These are phyloP conservation scores for Capsicum chinense DNA, from an alignment of 257 asterid genomes.

Conservation along the genomic window DNA sequence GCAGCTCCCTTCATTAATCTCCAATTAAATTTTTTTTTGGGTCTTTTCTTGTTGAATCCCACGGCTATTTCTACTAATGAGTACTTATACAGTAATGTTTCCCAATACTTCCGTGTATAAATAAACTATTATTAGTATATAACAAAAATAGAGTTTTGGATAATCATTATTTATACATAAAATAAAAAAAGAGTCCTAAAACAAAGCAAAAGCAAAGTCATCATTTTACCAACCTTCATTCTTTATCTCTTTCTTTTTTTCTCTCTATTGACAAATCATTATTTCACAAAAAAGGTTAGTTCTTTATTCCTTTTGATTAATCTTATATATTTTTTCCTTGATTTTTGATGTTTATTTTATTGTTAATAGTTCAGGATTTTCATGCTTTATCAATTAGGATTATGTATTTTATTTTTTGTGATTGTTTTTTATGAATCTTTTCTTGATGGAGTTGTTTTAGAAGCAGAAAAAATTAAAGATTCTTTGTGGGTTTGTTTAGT, in stretches of 20 bases:
- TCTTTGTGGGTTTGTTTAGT: not conserved
- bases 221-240: constrained; percentile 34
- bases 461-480: not conserved
- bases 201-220: constrained; percentile 39
- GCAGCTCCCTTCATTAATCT: not conserved
- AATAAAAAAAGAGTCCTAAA: constrained; percentile 28
- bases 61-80: not conserved
- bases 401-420: not conserved
- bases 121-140: not conserved
- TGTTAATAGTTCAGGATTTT: not conserved
- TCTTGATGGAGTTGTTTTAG: constrained; percentile 30
- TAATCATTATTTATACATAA: constrained; percentile 25
- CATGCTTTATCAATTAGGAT: constrained; percentile 24
- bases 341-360: constrained; percentile 14
- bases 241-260: constrained; percentile 21
- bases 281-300: constrained; percentile 36
- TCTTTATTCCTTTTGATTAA: not conserved
- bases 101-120: not conserved
- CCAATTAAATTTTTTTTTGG: not conserved
- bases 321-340: not conserved
- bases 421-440: constrained; percentile 29
- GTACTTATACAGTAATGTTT: not conserved
- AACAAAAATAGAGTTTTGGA: constrained; percentile 23
- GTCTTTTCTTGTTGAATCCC: not conserved
- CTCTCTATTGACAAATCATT: constrained; percentile 28